phyloP scores from a whole-genome alignment of 176 grass and related monocot species.

The Cymbopogon citratus region DNA sequence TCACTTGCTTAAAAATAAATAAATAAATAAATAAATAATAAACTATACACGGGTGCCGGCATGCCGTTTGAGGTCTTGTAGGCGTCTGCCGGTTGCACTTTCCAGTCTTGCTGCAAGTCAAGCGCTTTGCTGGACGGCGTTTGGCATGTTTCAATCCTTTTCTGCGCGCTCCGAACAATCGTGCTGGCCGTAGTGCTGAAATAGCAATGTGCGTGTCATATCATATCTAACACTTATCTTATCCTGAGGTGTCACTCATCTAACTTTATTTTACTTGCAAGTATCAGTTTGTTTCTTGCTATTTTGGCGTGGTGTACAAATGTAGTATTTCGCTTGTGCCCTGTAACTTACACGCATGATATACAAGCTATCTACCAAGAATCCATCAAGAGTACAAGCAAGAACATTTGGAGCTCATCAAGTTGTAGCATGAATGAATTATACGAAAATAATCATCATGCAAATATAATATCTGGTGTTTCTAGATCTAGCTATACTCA shows the following conservation, averaged over 20 bases:
- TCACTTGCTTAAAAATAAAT: background rate
- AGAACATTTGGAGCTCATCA: background rate
- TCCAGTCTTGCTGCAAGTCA: background rate
- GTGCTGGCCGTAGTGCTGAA: background rate
- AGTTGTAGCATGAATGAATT: background rate
- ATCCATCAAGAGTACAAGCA: background rate
- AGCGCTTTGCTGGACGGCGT: background rate
- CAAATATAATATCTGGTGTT: background rate
- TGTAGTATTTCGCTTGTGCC: background rate
- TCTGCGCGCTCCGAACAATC: background rate
- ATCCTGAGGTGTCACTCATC: background rate
- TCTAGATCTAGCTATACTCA: background rate
- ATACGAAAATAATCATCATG: background rate
- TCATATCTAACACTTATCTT: background rate
- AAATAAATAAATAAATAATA: no score
- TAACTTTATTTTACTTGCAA: background rate
- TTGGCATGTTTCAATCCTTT: background rate
- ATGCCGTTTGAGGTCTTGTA: background rate
- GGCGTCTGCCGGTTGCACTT: background rate
- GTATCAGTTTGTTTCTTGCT: background rate
- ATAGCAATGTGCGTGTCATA: background rate
- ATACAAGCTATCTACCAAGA: background rate
- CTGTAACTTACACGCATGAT: background rate
- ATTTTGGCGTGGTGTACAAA: background rate
- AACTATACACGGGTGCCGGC: background rate